Evolutionary conservation across 179 eudicot species (phyloP), one percentile per base, ranked within the genome.

Genomic region (Silene coronaria): DNA sequence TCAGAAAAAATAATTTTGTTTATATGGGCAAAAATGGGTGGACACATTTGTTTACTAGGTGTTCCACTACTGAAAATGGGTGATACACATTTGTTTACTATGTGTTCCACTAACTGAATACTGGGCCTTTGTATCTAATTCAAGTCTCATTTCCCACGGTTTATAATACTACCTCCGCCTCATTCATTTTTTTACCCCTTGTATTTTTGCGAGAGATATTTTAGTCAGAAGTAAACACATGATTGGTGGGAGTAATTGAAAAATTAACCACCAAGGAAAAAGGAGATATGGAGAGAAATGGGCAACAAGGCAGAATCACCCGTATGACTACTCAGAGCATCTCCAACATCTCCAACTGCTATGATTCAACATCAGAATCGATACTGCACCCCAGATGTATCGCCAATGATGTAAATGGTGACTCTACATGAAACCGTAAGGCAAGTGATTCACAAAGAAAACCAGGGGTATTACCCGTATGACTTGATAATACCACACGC

Each of bases 61-160:
- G 24, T 26, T 73, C 77, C 81, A 73, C 81, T 58, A 42, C 55
- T 79, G 57, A 51, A 51, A 75, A 70, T 71, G 67, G 64, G 79
- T 71, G 82, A 76, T n/a, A 51, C 73, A 71, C 6, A 42, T 57
- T 75, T 71, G 74, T 68, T 67, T 28, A 51, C 22, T 16, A 67
- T 74, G 70, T 4, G 34, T 26, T 73, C 77, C 81, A 74, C 82
- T 61, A 69, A 42, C 55, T 79, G 57, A 51, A 51, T 13, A 51
- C 57, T 17, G n/a, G 57, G n/a, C 57, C n/a, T 51, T 4, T 0
- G 5, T 51, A 51, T 14, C 57, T 14, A 51, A 12, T 51, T 17
- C 3, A 3, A 51, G 57, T 14, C 57, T 51, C 11, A 51, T 34
- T 57, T 19, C 61, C 19, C 61, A n/a, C 21, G 19, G 61, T 57